These are phyloP conservation scores for Diospyros kaki DNA, from an alignment of 148 eudicot genomes.

Conservation along the genomic window DNA sequence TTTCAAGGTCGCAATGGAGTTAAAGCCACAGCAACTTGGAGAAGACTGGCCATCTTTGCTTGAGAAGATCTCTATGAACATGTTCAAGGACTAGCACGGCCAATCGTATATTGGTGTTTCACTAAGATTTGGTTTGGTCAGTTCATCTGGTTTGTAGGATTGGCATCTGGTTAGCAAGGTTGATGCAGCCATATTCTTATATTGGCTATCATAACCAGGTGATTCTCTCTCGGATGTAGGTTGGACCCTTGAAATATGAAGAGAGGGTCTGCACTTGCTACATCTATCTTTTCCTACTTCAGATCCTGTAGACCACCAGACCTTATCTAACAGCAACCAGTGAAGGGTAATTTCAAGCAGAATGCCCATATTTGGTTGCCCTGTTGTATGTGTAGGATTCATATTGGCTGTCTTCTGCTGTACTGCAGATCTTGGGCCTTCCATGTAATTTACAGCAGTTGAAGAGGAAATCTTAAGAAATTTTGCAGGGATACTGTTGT, in stretches of 20 bases:
- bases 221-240: conserved; percentile 23
- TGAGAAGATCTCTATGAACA: conserved; percentile 47
- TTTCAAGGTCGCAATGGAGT: conserved; percentile 62
- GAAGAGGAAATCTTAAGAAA: conserved; percentile 35
- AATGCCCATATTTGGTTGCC: conserved; percentile 32
- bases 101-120: conserved; percentile 16
- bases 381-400: conserved; percentile 44
- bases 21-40: conserved; percentile 58
- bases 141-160: conserved; percentile 28
- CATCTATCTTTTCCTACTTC: conserved; percentile 22
- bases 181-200: background rate
- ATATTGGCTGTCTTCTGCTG: conserved; percentile 37
- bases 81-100: conserved; percentile 34
- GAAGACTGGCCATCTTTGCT: conserved; percentile 62
- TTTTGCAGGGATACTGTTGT: conserved; percentile 55
- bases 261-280: conserved; percentile 25
- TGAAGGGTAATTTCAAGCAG: conserved; percentile 12
- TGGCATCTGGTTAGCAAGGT: conserved; percentile 13
- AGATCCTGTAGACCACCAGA: conserved; percentile 20
- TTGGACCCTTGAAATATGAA: conserved; percentile 23
- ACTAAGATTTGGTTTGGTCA: conserved; percentile 19
- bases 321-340: background rate
- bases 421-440: conserved; percentile 14
- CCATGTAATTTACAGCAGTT: conserved; percentile 40
- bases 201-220: conserved; percentile 22